Evolutionary conservation across 2,329 filamentous ascomycete genomes (phyloP), one percentile per base, ranked within the genome.

Genomic region (Alternaria alternata): DNA sequence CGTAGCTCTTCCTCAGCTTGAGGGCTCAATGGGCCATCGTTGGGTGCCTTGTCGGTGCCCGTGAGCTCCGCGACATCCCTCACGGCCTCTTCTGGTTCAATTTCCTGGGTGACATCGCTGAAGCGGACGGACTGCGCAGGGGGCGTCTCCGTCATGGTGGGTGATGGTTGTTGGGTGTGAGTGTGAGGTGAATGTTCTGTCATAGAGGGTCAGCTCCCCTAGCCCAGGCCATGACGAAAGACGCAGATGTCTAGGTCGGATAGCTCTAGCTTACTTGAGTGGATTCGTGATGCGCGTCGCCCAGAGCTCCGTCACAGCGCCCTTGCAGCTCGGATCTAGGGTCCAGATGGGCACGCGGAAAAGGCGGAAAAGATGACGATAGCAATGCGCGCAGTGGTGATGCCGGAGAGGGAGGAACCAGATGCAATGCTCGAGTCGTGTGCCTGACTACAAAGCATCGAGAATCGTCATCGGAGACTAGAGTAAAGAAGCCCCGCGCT

Each of bases 1-100:
- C 86, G 87, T 57, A 96, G 83, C 73, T 94, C 87, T 57, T 92
- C 89, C 66, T 81, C 78, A 43, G 79, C 79, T 66, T 86, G 82
- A 7, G 76, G 75, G 56, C 75, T 75, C 65, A 82, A 68, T 51
- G 72, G 65, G 51, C 74, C 72, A 39, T 74, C 66, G 18, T 59
- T 55, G 14, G 68, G 44, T 7, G 53, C 58, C 59, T 67, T 63
- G 54, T 63, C 64, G 39, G 65, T 62, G 46, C 64, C 62, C 39
- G 73, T 67, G 61, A 76, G 67, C 51, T 70, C 67, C 59, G 71
- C 75, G 56, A 75, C 61, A 62, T 74, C 74, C 62, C 77, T 73
- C 41, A 70, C 74, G 28, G 73, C 69, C 16, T 62, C 55, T 18
- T 72, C 70, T 16, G 78, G 77, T 63, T 78, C 74, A 56, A 80